Base-by-base conservation (phyloP, 2,329 filamentous ascomycete genomes). In the Chaetomium sp. region DNA sequence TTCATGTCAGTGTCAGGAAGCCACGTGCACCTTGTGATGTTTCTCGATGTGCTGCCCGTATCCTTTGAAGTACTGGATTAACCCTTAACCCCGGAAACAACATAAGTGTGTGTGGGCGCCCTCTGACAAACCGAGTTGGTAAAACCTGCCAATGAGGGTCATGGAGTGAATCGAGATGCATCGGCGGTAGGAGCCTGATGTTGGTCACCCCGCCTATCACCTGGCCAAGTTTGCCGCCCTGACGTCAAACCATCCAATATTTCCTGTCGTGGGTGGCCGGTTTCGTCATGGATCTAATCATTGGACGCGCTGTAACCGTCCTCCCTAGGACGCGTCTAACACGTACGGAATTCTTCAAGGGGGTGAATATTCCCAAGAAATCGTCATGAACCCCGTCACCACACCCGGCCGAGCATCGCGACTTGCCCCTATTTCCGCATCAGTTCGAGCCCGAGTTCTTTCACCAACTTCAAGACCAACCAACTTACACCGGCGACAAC, bases 251-350 rank as follows among this genome's bases (percentile, higher is more conserved):
- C 35, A 19, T 49, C 56, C 19, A 19, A 38, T 33, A 8, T 10
- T 16, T n/a, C 50, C 10, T 10, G 23, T 27, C 31, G 33, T 23
- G 12, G 4, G 21, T 2, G 5, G 21, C 38, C 27, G 4, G 13
- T 65, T 27, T 61, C 63, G 58, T 65, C 63, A 65, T 59, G 27
- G 58, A 65, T 49, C 53, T 42, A 56, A 45, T 2, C 10, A 25
- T n/a, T 35, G 38, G 33, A 25, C 42, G 29, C 62, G 62, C 6
- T 13, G 57, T 42, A 60, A 21, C 57, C 9, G 50, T 21, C 50
- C 21, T 51, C 25, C 21, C 16, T 51, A 35, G 3, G 29, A 60
- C 62, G 57, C 51, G 42, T 51, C 7, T 0, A 35, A 29, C 27
- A 13, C 29, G 21, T 2, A 9, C 23, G 4, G 23, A 42, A 35